Conservation (phyloP, 2,329 filamentous ascomycete genomes). For the Aspergillus pseudonomiae region DNA sequence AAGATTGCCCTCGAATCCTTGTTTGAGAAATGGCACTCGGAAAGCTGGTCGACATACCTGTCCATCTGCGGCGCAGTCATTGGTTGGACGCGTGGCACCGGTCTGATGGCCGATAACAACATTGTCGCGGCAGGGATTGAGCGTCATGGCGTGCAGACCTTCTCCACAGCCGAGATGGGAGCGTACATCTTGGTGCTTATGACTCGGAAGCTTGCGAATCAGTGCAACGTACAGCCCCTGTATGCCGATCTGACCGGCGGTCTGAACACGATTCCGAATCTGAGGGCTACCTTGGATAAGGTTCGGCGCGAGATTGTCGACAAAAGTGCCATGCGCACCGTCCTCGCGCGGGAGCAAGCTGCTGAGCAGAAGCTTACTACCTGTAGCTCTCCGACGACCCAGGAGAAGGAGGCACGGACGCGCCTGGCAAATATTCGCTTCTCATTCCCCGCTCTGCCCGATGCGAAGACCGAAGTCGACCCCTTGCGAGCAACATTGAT, state of each 20-base stretch:
- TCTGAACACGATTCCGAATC: slow-evolving; percentile 93
- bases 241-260: slow-evolving; percentile 98
- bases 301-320: slow-evolving; percentile 94
- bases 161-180: slow-evolving; percentile 99
- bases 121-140: slow-evolving; percentile 96
- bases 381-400: slow-evolving; percentile 42
- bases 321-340: slow-evolving; percentile 88
- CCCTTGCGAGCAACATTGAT: slow-evolving; percentile 88
- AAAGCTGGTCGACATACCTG: slow-evolving; percentile 96
- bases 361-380: slow-evolving; percentile 86
- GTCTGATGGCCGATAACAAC: slow-evolving; percentile 98
- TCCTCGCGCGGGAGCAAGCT: slow-evolving; percentile 92
- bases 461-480: slow-evolving; percentile 89
- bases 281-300: slow-evolving; percentile 91
- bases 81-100: slow-evolving; percentile 97
- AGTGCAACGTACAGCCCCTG: slow-evolving; percentile 93
- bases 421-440: slow-evolving; percentile 98
- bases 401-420: slow-evolving; percentile 93
- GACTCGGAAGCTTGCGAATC: slow-evolving; percentile 88
- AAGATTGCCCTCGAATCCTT: slow-evolving; percentile 96
- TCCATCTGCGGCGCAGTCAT: slow-evolving; percentile 98
- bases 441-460: slow-evolving; percentile 85
- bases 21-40: slow-evolving; percentile 98
- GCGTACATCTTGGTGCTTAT: slow-evolving; percentile 97
- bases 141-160: slow-evolving; percentile 93